Evolutionary conservation across 106 monocot genomes (phyloP), one percentile per base, ranked within the genome.

Genomic region (Dendrobium nobile): DNA sequence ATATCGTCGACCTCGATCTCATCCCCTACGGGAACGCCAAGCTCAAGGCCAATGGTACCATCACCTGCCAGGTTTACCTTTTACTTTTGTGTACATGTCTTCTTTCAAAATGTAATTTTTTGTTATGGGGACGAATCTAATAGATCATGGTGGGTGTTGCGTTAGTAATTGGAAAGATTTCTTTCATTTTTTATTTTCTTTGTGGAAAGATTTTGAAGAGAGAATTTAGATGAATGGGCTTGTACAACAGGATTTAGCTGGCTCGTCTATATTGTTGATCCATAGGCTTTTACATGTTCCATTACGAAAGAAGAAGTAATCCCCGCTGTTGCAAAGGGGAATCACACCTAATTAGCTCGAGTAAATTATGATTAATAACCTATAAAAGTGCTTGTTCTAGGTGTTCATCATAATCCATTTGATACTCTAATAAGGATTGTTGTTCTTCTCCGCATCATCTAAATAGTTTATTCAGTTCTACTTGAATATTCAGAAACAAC

Each of bases 1-100:
- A 78, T 72, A 82, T 91, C 79, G 85, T 98, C 45, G 85, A 98
- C 72, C 91, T 98, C 82, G 80, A 91, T 56, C 91, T 98, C 79
- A 64, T 98, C 67, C 97, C 97, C 82, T 98, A 92, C 80, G 97
- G 97, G 22, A 98, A 98, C 77, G 97, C 94, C 54, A 73, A 83
- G 64, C 56, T 92, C 68, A 54, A 58, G 11, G 15, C 96, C 81
- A 86, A 89, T 64, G 87, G 84, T 22, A 82, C 90, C 79, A 95
- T 98, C 91, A 80, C 87, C 17, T 98, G 97, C 87, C 97, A 98
- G 97, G 97, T 92, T 31, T n/a, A 2, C 40, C 51, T 55, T 70
- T 24, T 31, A 13, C 59, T 48, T 72, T 41, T 73, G 61, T 61
- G n/a, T 61, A 22, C 1, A n/a, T 16, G 4, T 27, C 59, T 74